These are phyloP conservation scores for Sesbania bispinosa DNA, from an alignment of 306 rosid species.

Conservation along the genomic window DNA sequence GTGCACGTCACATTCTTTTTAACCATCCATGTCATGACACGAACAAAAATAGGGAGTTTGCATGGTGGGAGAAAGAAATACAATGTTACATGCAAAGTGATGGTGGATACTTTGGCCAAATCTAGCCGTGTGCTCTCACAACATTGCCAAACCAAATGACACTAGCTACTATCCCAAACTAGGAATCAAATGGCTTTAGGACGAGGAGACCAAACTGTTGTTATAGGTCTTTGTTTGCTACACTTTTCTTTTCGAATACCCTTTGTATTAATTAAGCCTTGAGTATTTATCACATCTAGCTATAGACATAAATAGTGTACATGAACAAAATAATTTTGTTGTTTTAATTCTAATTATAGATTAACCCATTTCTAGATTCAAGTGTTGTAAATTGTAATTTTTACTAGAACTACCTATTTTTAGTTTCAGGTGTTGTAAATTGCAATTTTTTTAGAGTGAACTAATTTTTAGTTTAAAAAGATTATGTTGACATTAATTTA, in stretches of 20 bases:
- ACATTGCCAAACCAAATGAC: conserved; percentile 24
- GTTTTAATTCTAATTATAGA: not conserved
- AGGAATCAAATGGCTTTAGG: not conserved
- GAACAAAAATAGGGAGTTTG: not conserved
- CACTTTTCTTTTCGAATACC: too few relatives aligned
- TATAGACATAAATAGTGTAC: too few relatives aligned
- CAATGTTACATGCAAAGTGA: conserved; percentile 26
- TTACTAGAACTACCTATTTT: too few relatives aligned
- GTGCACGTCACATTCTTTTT: conserved; percentile 6
- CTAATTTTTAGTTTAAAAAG: too few relatives aligned
- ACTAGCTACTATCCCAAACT: not conserved
- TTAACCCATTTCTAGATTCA: too few relatives aligned
- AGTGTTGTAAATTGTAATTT: too few relatives aligned
- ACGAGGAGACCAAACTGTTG: not conserved
- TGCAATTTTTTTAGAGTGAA: too few relatives aligned
- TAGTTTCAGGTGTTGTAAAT: too few relatives aligned
- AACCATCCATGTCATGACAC: conserved; percentile 20
- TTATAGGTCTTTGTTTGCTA: too few relatives aligned
- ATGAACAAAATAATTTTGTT: not conserved
- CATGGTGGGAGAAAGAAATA: not conserved
- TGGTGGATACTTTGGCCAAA: conserved; percentile 36
- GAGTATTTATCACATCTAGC: too few relatives aligned
- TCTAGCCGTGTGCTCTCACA: conserved; percentile 28
- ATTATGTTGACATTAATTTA: too few relatives aligned
- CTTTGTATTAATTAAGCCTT: too few relatives aligned